These are phyloP conservation scores for Cylindrotheca fusiformis DNA, from an alignment of 108 stramenopile species.

Conservation along the genomic window DNA sequence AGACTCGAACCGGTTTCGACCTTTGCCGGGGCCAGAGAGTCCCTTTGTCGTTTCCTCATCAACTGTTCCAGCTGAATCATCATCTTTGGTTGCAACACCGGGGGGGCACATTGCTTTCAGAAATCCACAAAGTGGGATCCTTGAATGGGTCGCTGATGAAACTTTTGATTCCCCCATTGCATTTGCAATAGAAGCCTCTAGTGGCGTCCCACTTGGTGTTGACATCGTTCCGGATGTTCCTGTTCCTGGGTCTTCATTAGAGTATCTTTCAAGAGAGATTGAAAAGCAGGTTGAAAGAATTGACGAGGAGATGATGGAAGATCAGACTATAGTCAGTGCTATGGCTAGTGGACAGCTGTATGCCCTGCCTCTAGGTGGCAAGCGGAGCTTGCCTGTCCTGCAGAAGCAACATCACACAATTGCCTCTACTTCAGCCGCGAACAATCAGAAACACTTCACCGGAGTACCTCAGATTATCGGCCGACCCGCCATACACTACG, in stretches of 20 bases:
- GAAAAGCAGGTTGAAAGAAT: constrained; percentile 36
- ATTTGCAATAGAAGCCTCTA: constrained; percentile 62
- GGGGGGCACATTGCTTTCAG: constrained; percentile 66
- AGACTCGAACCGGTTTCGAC: neutral
- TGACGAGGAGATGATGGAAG: constrained; percentile 1
- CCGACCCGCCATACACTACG: neutral
- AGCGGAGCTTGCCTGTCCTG: constrained; percentile 13
- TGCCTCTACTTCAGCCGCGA: constrained; percentile 2
- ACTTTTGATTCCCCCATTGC: constrained; percentile 69
- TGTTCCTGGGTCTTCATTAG: constrained; percentile 33
- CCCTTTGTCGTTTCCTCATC: constrained; percentile 9
- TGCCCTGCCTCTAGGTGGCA: constrained; percentile 62
- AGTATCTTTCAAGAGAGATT: constrained; percentile 45
- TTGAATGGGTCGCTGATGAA: constrained; percentile 70
- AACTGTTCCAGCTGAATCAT: neutral
- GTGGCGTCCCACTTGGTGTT: constrained; percentile 53
- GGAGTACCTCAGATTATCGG: neutral
- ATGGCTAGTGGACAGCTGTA: constrained; percentile 71
- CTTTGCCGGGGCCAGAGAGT: neutral
- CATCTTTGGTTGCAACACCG: constrained; percentile 69
- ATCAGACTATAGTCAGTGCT: constrained; percentile 62
- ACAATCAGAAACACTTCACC: neutral
- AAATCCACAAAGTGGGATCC: constrained; percentile 27
- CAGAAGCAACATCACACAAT: neutral
- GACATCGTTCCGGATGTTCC: constrained; percentile 76